Percentiles rank a stretch among this genome's conserved stretches.
Evolutionary conservation across 2,329 filamentous ascomycete genomes (phyloP).

Genomic region (Alternaria conjuncta): DNA sequence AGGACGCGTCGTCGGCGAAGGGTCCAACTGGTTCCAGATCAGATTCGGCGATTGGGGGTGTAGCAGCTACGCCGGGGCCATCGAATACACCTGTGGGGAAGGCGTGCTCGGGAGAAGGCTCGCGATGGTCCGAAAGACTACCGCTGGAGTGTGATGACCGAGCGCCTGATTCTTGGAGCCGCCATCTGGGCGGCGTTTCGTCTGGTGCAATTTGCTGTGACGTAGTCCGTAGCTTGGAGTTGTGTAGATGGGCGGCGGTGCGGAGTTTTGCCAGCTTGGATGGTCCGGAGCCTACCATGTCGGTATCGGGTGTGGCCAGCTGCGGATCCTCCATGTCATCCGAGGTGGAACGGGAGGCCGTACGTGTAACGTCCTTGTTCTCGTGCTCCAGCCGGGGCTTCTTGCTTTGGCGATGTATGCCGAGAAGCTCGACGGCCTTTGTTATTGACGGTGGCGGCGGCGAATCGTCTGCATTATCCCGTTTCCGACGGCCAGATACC

Average conservation of each 20-base stretch:
- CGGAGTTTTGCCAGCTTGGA: conserved; percentile 30
- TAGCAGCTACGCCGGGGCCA: conserved; percentile 67
- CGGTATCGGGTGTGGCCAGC: conserved; percentile 49
- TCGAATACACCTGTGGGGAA: conserved; percentile 39
- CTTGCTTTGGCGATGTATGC: conserved; percentile 58
- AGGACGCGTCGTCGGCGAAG: conserved; percentile 40
- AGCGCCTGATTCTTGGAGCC: conserved; percentile 33
- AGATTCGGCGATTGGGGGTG: conserved; percentile 76
- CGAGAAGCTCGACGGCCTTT: conserved; percentile 60
- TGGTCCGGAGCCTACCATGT: conserved; percentile 32
- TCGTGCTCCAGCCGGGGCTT: conserved; percentile 51
- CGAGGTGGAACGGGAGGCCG: conserved; percentile 34
- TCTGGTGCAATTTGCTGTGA: conserved; percentile 24
- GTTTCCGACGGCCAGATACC: conserved; percentile 51
- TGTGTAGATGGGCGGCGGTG: conserved; percentile 21
- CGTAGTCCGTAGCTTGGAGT: conserved; percentile 25
- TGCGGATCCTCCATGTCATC: conserved; percentile 44
- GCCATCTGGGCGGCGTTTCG: conserved; percentile 26
- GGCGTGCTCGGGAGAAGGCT: conserved; percentile 24
- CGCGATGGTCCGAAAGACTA: conserved; percentile 17
- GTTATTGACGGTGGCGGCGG: conserved; percentile 61
- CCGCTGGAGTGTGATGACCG: conserved; percentile 29
- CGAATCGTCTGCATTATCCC: conserved; percentile 44
- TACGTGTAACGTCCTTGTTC: conserved; percentile 21
- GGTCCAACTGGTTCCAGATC: conserved; percentile 67